A percentile compares a stretch with the other conserved stretches of the same genome.
phyloP scores from a whole-genome alignment of 1,284 basidiomycete genomes.

The Schizophyllum amplum region DNA sequence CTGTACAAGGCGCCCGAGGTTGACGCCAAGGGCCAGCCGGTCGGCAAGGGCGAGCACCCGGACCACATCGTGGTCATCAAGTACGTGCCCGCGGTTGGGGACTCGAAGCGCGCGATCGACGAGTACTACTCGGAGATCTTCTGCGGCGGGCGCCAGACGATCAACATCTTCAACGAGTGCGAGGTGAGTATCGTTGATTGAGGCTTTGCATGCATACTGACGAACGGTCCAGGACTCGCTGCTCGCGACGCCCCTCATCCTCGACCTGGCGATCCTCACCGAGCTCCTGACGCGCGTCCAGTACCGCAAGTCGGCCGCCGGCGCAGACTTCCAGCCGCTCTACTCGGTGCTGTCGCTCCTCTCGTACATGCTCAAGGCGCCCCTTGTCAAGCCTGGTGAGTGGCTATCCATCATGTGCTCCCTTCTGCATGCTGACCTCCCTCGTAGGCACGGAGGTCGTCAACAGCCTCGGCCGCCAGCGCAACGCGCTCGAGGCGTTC shows the following conservation, averaged over 20 bases:
- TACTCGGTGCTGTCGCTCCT: slow-evolving; percentile 87
- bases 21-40: slow-evolving; percentile 55
- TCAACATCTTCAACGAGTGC: slow-evolving; percentile 96
- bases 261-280: slow-evolving; percentile 90
- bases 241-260: slow-evolving; percentile 91
- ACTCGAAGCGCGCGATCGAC: slow-evolving; percentile 96
- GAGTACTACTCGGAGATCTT: slow-evolving; percentile 97
- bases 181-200: slow-evolving; percentile 45
- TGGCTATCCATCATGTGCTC: slow-evolving; percentile 5
- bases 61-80: slow-evolving; percentile 98
- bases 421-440: neutral
- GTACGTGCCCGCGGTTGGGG: slow-evolving; percentile 90
- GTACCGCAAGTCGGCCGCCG: slow-evolving; percentile 55
- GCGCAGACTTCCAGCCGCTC: slow-evolving; percentile 57
- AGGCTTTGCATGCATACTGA: slow-evolving; percentile 2
- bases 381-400: slow-evolving; percentile 89
- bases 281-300: slow-evolving; percentile 92
- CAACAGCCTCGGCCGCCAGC: slow-evolving; percentile 92
- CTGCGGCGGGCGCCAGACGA: slow-evolving; percentile 73
- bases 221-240: slow-evolving; percentile 69
- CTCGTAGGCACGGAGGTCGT: slow-evolving; percentile 73
- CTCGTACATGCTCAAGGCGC: slow-evolving; percentile 96
- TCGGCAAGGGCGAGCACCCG: slow-evolving; percentile 85
- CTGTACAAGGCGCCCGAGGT: slow-evolving; percentile 76
- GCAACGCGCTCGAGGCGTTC: slow-evolving; percentile 90